A percentile compares a stretch with the other conserved stretches of the same genome.
These are phyloP conservation scores for Cercophora newfieldiana DNA, from an alignment of 495 filamentous ascomycete species.

Conservation along the genomic window DNA sequence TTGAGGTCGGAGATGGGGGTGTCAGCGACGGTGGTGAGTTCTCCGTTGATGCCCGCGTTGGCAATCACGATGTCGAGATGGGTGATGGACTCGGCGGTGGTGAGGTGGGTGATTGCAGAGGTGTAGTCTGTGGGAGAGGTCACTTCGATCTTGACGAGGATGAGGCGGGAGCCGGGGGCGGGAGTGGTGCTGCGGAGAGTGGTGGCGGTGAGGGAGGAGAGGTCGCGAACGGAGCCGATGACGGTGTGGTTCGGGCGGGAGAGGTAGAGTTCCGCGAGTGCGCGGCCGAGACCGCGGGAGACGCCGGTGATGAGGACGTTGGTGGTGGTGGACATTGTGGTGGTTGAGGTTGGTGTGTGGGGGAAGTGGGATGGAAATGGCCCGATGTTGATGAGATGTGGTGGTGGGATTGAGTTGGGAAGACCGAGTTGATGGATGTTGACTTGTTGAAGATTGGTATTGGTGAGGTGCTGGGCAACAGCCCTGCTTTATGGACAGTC, in stretches of 20 bases:
- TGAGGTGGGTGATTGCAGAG: conserved; percentile 15
- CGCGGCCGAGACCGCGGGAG: conserved; percentile 25
- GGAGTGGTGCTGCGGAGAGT: conserved; percentile 17
- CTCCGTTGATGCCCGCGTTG: conserved; percentile 24
- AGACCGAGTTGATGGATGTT: too few species aligned
- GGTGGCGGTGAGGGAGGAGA: conserved; percentile 12
- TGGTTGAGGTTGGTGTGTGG: not conserved
- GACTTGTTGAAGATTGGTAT: too few species aligned
- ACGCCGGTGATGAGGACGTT: conserved; percentile 13
- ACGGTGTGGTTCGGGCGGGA: conserved; percentile 31
- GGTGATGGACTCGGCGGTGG: conserved; percentile 4
- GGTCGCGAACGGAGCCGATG: conserved; percentile 29
- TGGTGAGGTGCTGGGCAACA: too few species aligned
- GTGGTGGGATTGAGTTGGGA: too few species aligned
- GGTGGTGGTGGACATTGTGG: conserved; percentile 5
- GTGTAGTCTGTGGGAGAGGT: conserved; percentile 15
- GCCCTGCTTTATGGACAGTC: too few species aligned
- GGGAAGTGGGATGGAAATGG: too few species aligned
- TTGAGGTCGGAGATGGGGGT: conserved; percentile 17
- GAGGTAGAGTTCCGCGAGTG: conserved; percentile 26
- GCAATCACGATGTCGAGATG: conserved; percentile 29
- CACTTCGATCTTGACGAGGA: conserved; percentile 24
- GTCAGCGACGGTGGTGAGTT: conserved; percentile 16
- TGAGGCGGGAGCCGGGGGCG: conserved; percentile 18
- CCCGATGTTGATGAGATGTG: too few species aligned